These are phyloP conservation scores for Lactarius akahatsu DNA, from an alignment of 768 basidiomycete species.

Conservation along the genomic window DNA sequence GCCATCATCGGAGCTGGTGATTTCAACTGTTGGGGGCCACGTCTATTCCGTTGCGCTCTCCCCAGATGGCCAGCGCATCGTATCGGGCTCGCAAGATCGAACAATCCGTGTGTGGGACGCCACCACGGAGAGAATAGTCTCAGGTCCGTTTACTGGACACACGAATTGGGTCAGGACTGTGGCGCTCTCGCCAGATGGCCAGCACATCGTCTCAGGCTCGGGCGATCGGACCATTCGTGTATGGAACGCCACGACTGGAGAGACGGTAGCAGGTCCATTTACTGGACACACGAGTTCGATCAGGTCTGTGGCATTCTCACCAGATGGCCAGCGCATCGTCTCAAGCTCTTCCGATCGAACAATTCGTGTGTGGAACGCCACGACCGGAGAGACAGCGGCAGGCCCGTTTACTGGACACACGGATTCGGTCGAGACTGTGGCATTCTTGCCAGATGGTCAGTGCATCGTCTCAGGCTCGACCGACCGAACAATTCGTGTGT, in stretches of 20 bases:
- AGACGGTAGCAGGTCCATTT: background rate
- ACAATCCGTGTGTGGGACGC: too few relatives aligned
- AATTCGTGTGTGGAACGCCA: background rate
- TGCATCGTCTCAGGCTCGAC: background rate
- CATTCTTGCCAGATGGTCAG: background rate
- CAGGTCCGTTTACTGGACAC: too few relatives aligned
- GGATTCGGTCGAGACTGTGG: rapidly evolving
- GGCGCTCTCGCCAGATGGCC: too few relatives aligned
- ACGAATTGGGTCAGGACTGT: too few relatives aligned
- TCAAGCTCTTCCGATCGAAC: background rate
- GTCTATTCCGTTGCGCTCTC: too few relatives aligned
- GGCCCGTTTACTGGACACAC: background rate
- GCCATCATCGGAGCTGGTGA: too few relatives aligned
- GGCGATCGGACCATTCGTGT: too few relatives aligned
- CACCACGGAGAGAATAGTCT: too few relatives aligned
- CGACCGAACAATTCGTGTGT: background rate
- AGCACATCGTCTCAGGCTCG: too few relatives aligned
- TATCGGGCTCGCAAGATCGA: too few relatives aligned
- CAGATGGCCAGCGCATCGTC: background rate
- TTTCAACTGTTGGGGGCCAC: too few relatives aligned
- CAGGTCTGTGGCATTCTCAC: background rate
- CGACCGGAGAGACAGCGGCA: background rate
- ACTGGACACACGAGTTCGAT: background rate
- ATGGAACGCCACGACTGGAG: background rate
- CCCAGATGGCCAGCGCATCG: too few relatives aligned